phyloP scores from a whole-genome alignment of 1,284 basidiomycete genomes.

The Xanthoconium separans region DNA sequence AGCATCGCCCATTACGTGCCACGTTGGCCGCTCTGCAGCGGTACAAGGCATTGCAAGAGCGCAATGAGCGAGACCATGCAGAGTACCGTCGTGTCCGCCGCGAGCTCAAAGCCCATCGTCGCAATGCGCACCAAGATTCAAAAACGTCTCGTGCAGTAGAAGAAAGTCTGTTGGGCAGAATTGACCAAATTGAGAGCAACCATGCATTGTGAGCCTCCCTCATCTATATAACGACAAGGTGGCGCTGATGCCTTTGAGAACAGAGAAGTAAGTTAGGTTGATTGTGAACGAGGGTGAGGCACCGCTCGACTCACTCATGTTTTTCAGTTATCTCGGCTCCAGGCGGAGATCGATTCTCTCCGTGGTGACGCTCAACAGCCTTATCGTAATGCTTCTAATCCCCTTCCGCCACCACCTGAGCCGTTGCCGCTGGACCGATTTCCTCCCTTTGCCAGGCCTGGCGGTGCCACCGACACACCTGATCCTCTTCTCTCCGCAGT shows the following conservation, averaged over 20 bases:
- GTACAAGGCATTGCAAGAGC: slow-evolving; percentile 34
- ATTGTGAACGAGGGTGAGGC: slow-evolving; percentile 1
- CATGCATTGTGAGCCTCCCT: slow-evolving; percentile 27
- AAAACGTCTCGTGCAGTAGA: slow-evolving; percentile 37
- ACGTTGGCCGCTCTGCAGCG: slow-evolving; percentile 29
- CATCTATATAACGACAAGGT: background rate
- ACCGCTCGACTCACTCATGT: slow-evolving; percentile 20
- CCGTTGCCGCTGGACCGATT: slow-evolving; percentile 43
- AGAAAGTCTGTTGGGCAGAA: slow-evolving; percentile 30
- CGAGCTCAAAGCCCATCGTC: slow-evolving; percentile 29
- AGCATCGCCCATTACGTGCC: slow-evolving; percentile 28
- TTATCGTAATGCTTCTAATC: slow-evolving; percentile 36
- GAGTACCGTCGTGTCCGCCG: slow-evolving; percentile 31
- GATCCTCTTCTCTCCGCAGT: slow-evolving; percentile 23
- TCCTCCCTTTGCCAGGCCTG: slow-evolving; percentile 36
- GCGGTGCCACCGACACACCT: slow-evolving; percentile 15
- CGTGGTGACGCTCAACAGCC: slow-evolving; percentile 17
- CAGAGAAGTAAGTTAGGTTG: slow-evolving; percentile 33
- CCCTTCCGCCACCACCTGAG: slow-evolving; percentile 49
- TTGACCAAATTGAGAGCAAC: slow-evolving; percentile 30
- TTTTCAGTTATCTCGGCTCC: slow-evolving; percentile 33
- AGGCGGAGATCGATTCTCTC: slow-evolving; percentile 32
- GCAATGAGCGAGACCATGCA: slow-evolving; percentile 27
- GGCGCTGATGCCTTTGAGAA: slow-evolving; percentile 15
- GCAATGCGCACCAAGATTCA: slow-evolving; percentile 35